phyloP scores from a whole-genome alignment of 345 rosid species.

The Passiflora organensis region DNA sequence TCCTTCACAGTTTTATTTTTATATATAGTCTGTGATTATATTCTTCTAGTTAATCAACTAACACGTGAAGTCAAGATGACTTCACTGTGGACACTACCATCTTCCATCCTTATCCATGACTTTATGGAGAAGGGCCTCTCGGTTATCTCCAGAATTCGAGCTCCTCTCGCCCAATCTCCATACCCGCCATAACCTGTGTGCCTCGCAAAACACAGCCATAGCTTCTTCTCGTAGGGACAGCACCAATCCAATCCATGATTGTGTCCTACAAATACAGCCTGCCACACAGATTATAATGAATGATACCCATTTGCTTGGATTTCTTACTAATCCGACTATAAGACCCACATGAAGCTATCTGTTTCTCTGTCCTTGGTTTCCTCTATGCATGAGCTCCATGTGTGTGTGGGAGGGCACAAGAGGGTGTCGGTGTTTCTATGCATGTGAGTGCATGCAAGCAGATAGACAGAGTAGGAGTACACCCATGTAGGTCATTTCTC shows the following conservation, averaged over 20 bases:
- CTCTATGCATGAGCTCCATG: too few relatives aligned
- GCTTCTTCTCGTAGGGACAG: constrained; percentile 53
- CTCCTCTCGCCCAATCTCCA: constrained; percentile 82
- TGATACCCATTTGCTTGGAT: background rate
- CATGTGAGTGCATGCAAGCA: too few relatives aligned
- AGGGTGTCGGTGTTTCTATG: too few relatives aligned
- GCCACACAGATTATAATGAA: too few relatives aligned
- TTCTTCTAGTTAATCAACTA: too few relatives aligned
- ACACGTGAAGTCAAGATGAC: constrained; percentile 29
- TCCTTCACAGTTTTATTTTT: too few relatives aligned
- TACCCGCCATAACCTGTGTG: constrained; percentile 86
- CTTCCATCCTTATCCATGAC: constrained; percentile 95
- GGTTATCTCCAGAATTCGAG: constrained; percentile 65
- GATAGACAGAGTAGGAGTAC: too few relatives aligned
- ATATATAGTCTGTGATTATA: too few relatives aligned
- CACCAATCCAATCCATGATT: constrained; percentile 97
- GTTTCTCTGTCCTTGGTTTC: too few relatives aligned
- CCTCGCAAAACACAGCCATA: constrained; percentile 95
- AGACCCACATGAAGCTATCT: background rate
- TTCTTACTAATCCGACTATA: too few relatives aligned
- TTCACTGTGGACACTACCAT: constrained; percentile 55
- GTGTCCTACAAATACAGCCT: constrained; percentile 91
- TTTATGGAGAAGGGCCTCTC: constrained; percentile 54
- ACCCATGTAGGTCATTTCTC: too few relatives aligned
- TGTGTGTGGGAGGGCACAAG: too few relatives aligned